Base-by-base conservation (phyloP, 2,329 filamentous ascomycete species). In the Didymella glomerata region DNA sequence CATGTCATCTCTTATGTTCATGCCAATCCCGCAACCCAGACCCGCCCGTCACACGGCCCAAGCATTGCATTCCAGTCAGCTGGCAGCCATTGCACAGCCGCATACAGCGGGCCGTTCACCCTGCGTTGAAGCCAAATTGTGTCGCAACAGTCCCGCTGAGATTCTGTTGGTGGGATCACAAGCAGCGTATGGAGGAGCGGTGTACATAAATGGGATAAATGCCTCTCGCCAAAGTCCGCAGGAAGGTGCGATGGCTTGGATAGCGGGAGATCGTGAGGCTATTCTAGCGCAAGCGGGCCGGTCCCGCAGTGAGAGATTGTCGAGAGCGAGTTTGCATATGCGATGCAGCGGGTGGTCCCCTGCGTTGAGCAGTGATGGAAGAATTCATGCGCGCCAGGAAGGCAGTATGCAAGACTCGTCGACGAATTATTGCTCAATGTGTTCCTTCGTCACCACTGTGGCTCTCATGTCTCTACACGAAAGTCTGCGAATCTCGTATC, bases 251-350 rank as follows among this genome's bases (percentile, higher is more conserved):
- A 27, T 27, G 41, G 22, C 46, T 30, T n/a, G 11, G 28, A 34
- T 44, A 41, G 53, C 46, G 30, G 30, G 16, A 36, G 18, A 46
- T 24, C 28, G 41, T 38, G 30, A 32, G 36, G 40, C 47, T 24
- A 32, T 34, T 13, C 8, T 50, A 48, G 25, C 36, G 25, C 22
- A 18, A 24, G 30, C 53, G 47, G 53, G 27, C 53, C 38, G 53
- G 18, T 40, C 46, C 47, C 30, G 53, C 22, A 40, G 44, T 34
- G 48, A 48, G 44, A 30, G 48, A 30, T 48, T 16, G 36, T 48
- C 14, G 24, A 25, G 28, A 22, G 36, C 20, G 27, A 14, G n/a
- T 38, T 13, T 28, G 42, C 42, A 41, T 48, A 36, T n/a, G 34
- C 16, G 34, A 42, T 36, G 44, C 42, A 24, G 18, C 9, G 16